These are phyloP conservation scores for Fomitiporia mediterranea DNA, from an alignment of 1,284 basidiomycete genomes.

Conservation along the genomic window DNA sequence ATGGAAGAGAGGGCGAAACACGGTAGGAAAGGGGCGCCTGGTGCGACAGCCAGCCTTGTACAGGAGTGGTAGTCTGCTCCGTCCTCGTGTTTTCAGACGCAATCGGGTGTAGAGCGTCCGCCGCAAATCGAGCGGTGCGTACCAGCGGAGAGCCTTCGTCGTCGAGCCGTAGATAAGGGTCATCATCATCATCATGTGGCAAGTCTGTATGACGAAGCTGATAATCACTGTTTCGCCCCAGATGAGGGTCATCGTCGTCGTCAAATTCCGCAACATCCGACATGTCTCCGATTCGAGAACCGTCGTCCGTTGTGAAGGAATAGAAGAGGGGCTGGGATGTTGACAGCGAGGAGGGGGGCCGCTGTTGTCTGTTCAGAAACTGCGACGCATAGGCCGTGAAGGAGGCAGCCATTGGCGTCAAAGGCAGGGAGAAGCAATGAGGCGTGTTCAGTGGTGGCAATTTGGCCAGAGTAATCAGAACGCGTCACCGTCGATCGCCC, in stretches of 20 bases:
- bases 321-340: constrained; percentile 76
- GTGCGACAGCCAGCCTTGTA: constrained; percentile 69
- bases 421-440: neutral
- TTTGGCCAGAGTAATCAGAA: constrained; percentile 2
- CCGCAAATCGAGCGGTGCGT: constrained; percentile 38
- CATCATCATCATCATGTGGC: constrained; percentile 56
- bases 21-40: constrained; percentile 46
- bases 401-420: constrained; percentile 44
- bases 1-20: constrained; percentile 43
- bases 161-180: constrained; percentile 72
- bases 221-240: constrained; percentile 42
- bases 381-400: constrained; percentile 68
- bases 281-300: constrained; percentile 47
- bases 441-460: neutral
- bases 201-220: constrained; percentile 26
- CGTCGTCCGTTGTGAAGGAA: constrained; percentile 72
- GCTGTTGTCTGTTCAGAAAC: constrained; percentile 51
- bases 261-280: constrained; percentile 49
- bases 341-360: constrained; percentile 26
- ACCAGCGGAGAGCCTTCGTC: constrained; percentile 38
- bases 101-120: constrained; percentile 51
- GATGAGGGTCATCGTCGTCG: constrained; percentile 69
- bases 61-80: constrained; percentile 30
- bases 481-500: constrained; percentile 1
- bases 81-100: constrained; percentile 30